Base-by-base conservation (phyloP, 2,329 filamentous ascomycete genomes). In the Trichocomaceae sp. region DNA sequence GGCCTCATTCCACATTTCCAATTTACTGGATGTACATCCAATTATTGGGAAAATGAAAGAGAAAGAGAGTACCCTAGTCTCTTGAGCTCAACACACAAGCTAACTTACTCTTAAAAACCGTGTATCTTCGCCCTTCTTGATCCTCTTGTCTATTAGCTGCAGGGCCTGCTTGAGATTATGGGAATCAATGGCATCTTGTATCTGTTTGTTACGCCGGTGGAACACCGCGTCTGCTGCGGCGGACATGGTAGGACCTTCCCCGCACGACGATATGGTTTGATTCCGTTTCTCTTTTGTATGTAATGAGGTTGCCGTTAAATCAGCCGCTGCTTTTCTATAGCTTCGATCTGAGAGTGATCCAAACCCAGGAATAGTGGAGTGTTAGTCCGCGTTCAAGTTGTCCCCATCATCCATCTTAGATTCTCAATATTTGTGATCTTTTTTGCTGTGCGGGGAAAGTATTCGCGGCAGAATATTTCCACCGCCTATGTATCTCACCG, bases 81-180 rank as follows among this genome's bases (percentile, higher is more conserved):
- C 35, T 39, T 39, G 13, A 13, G 35, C 35, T 39, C n/a, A 39
- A 12, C n/a, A 41, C 39, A 42, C 17, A 42, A 37, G 37, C 33
- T 22, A 20, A 61, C 67, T 58, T 53, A 72, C 73, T 60, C 64
- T 70, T 31, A 75, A 56, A 56, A 74, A 74, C 3, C 66, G 62
- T 5, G 72, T 73, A 54, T 75, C 68, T 59, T 78, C 75, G 33
- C 74, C 74, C 61, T 84, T 84, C 68, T 83, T 80, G 60, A 77
- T 74, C 51, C 76, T 77, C 59, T 77, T 78, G 56, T 78, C 75
- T 51, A 76, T 75, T 19, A 77, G 63, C 61, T 77, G 74, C 53
- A 78, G 59, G 6, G 76, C 76, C 61, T 77, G 75, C 60, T 78
- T 77, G 61, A 75, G 65, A 59, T 77, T 77, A 56, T 71, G 71